Base-by-base conservation (phyloP, 768 basidiomycete species). In the Boletellus ananas region DNA sequence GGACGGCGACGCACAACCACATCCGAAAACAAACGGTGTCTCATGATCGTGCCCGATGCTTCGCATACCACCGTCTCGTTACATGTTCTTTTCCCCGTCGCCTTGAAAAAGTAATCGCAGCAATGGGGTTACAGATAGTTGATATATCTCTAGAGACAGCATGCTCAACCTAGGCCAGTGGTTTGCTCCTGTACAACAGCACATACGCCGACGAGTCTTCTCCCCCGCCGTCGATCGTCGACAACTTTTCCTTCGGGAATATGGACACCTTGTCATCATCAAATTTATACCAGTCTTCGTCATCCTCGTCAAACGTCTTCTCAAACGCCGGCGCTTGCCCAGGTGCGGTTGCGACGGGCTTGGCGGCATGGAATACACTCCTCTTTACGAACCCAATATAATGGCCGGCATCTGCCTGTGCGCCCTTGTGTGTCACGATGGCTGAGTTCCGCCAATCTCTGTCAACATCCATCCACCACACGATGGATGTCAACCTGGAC, bases 371-470 rank as follows among this genome's bases (percentile, higher is more conserved):
- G 72, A 89, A 82, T 17, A 79, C 79, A 56, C 78, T 80, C 73
- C 87, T 90, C 71, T 89, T 88, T 25, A 87, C 88, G 70, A 87
- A 97, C 1, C 84, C 93, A 20, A 97, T 94, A 64, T 98, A 98
- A 70, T 98, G 95, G 2, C 94, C 95, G 0, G 90, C 83, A 62
- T 98, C 96, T 0, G 96, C 94, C 0, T 87, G 87, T 0, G 94
- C 82, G 11, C 96, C 96, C 68, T 99, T 99, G 78, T 98, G 96
- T 18, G 94, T 95, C 12, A 99, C 84, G 62, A 99, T 88, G 8
- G 87, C 93, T 92, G 61, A 34, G n/a, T n/a, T 20, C 39, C 2
- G 31, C 27, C 51, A 37, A 21, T 13, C 8, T 41, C 16, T 21
- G 25, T 45, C 37, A 31, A 3, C 13, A 29, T 12, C 42, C 13